These are phyloP conservation scores for Talinum fruticosum DNA, from an alignment of 148 eudicot genomes.

Conservation along the genomic window DNA sequence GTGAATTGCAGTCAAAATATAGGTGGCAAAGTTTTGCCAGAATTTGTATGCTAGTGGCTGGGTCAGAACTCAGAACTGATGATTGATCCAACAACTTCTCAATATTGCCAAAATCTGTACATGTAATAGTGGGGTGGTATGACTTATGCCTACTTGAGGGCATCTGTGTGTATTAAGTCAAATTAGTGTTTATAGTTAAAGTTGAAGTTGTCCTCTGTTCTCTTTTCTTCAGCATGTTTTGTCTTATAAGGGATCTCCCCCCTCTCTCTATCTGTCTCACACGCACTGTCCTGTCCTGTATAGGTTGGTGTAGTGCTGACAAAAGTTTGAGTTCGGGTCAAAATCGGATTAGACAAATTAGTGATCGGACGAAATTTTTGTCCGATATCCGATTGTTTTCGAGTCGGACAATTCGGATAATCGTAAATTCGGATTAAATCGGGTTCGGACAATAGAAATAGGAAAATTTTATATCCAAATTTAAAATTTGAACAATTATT, in stretches of 20 bases:
- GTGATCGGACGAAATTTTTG: no score
- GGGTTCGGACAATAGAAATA: no score
- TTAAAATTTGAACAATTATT: no score
- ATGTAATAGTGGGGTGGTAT: background rate
- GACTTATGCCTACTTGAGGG: background rate
- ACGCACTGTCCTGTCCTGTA: no score
- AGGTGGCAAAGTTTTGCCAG: conserved; percentile 14
- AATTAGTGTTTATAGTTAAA: background rate
- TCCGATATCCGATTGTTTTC: no score
- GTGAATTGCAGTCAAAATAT: conserved; percentile 22
- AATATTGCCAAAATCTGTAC: conserved; percentile 1
- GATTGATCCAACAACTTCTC: conserved; percentile 23
- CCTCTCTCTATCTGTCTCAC: background rate
- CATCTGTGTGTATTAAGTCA: background rate
- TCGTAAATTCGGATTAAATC: no score
- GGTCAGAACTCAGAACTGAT: conserved; percentile 13
- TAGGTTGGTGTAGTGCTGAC: no score
- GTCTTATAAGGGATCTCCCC: background rate
- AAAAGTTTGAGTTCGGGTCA: no score
- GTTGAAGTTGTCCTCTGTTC: background rate
- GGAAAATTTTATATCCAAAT: no score
- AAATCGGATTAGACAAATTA: no score
- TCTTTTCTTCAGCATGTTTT: background rate
- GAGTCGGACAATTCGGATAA: no score
- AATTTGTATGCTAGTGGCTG: conserved; percentile 13